A percentile compares a stretch with the other conserved stretches of the same genome.
These are phyloP conservation scores for Mycena capillaripes DNA, from an alignment of 768 basidiomycete species.

Conservation along the genomic window DNA sequence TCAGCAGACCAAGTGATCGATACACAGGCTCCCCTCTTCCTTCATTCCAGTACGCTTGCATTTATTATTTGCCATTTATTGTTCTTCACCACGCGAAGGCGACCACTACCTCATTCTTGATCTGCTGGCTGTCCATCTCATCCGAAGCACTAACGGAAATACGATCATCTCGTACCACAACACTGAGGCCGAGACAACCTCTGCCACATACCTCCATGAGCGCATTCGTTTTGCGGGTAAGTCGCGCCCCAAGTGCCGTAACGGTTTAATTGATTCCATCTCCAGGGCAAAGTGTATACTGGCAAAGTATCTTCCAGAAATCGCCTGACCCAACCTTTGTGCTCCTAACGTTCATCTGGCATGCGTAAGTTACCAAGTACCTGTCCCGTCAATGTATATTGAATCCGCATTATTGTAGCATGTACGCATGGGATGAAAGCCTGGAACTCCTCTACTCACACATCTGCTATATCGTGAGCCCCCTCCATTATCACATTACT, in stretches of 20 bases:
- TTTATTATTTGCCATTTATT: too few relatives aligned
- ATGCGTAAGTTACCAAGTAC: constrained; percentile 49
- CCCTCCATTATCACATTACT: background rate
- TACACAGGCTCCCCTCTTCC: constrained; percentile 32
- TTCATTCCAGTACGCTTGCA: constrained; percentile 15
- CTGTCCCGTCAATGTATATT: background rate
- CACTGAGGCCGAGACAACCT: constrained; percentile 54
- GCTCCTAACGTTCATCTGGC: constrained; percentile 68
- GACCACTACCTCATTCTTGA: constrained; percentile 57
- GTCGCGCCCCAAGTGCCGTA: background rate
- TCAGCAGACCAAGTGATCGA: constrained; percentile 29
- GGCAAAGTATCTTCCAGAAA: constrained; percentile 56
- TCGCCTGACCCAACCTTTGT: constrained; percentile 70
- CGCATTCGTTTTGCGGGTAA: constrained; percentile 63
- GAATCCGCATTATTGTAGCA: background rate
- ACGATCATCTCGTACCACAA: constrained; percentile 67
- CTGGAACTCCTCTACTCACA: constrained; percentile 66
- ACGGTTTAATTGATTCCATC: background rate
- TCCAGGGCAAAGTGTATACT: constrained; percentile 60
- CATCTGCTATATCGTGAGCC: constrained; percentile 62
- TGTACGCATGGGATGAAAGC: constrained; percentile 75
- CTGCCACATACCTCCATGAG: constrained; percentile 58
- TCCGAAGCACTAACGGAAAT: constrained; percentile 58
- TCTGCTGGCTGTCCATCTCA: constrained; percentile 62
- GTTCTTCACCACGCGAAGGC: background rate